Base-by-base conservation (phyloP, 257 asterid genomes). In the Capsicum pubescens region DNA sequence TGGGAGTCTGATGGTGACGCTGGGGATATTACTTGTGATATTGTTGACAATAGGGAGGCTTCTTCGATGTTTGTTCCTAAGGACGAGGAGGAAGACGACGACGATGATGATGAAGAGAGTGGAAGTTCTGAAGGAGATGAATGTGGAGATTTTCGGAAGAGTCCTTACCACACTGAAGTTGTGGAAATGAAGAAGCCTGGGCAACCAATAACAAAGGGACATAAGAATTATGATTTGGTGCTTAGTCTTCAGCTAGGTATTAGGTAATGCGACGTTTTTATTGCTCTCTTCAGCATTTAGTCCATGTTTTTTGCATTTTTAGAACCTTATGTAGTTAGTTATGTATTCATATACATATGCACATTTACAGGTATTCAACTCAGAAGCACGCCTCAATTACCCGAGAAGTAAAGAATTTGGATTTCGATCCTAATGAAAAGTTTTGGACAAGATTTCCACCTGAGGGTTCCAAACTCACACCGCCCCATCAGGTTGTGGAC, bases 381-480 rank as follows among this genome's bases (percentile, higher is more conserved):
- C 86, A 84, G 60, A 86, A 79, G 82, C 88, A 86, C 10, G 82
- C 59, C 69, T 59, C 84, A 26, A 50, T 78, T 13, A 42, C 64
- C 52, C 64, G 82, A 48, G 88, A 86, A 21, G 60, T 84, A 7
- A 86, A 16, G 81, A 72, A 10, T 50, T 32, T n/a, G 13, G 88
- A 86, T 86, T 86, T 86, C 19, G 88, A 86, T 83, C 86, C 88
- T 32, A 64, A 79, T 16, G 86, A 83, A 72, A 86, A 86, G 81
- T 86, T 83, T n/a, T 86, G 88, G 88, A 83, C 88, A 15, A 83
- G 84, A 70, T 86, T 86, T 79, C 86, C 88, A 36, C 88, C 84
- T 8, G 86, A 86, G 77, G 88, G 88, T 57, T 86, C 88, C 57
- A 86, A 86, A 81, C 39, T 58, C 63, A 86, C 86, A 6, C 88